Base-by-base conservation (phyloP, 2,329 filamentous ascomycete genomes). In the Monilinia laxa region DNA sequence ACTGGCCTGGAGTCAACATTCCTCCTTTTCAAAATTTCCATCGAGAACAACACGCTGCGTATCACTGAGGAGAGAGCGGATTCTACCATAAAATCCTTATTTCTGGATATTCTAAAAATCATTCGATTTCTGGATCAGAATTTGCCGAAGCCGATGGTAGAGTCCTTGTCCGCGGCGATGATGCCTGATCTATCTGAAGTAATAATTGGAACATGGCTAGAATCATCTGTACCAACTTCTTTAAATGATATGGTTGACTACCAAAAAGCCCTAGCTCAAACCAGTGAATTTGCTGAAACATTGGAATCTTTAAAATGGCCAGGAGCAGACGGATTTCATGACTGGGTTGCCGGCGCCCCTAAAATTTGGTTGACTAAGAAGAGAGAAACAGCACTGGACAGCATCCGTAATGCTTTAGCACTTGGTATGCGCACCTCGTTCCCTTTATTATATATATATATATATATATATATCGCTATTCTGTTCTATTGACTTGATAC, bases 321-420 rank as follows among this genome's bases (percentile, higher is more conserved):
- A 20, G 83, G 83, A 5, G 81, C 85, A 58, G 80, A 83, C 18
- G 85, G 89, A 42, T 79, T 99, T 49, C 82, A 85, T 55, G 87
- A 91, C 31, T 99, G 95, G 94, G 88, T 92, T 0, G 85, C 88
- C 52, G 88, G 89, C 69, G 90, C 92, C 0, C 91, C 93, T 0
- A 87, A 87, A 67, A 88, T 92, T 35, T 99, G 95, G 95, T 83
- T 98, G 18, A 86, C 86, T 2, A 94, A 92, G 76, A 90, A 93
- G 71, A 87, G 91, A 73, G 93, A 96, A 73, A 87, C 84, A 45
- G 88, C 92, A 0, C 83, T 99, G 31, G 89, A 93, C 69, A 84
- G 85, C 45, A 87, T 96, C 16, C 87, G 95, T 31, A 84, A 79
- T 25, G 85, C 89, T 56, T 82, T 97, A 2, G 83, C 87, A n/a